Base-by-base conservation (phyloP, 805 yeast genomes). In the Saturnispora zaruensis region DNA sequence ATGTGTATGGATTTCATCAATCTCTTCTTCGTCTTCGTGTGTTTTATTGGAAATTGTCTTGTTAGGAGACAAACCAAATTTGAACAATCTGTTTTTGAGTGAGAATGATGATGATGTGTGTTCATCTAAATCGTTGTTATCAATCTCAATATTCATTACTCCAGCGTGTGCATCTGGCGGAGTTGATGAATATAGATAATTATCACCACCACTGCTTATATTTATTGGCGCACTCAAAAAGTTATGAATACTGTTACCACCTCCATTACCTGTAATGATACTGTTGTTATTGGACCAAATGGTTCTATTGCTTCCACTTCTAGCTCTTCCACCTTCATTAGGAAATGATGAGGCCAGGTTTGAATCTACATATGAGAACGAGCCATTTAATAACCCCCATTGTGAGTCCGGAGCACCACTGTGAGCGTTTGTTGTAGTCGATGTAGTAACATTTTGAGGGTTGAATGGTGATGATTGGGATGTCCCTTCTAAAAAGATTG, bases 21-120 rank as follows among this genome's bases (percentile, higher is more conserved):
- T 20, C 14, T 33, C 21, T 2, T 42, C 48, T 23, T 49, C 21
- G 5, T 42, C 48, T 16, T 49, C 41, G 44, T n/a, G 26, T 6
- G 54, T 49, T 30, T 45, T 50, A 34, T 48, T 61, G 1, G 63
- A 59, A 3, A 45, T 43, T 2, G 55, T 51, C 44, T 65, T 66
- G 4, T 66, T 63, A 4, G 70, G 70, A 34, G 65, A 60, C 2
- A 61, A 50, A 8, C 74, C 73, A 56, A 71, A 66, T 41, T 66
- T 60, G 54, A 68, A 67, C 20, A 71, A 56, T 40, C 60, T 63
- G 46, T 60, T 63, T 43, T 65, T 66, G 57, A 71, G 64, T 41
- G 70, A 66, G 6, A 71, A 66, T 7, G 73, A 71, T 4, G 74
- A 67, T 2, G 64, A 49, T n/a, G 59, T 54, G 13, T 50, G 54